These are phyloP conservation scores for Aspergillus heteromorphus DNA, from an alignment of 495 filamentous ascomycete species.

Conservation along the genomic window DNA sequence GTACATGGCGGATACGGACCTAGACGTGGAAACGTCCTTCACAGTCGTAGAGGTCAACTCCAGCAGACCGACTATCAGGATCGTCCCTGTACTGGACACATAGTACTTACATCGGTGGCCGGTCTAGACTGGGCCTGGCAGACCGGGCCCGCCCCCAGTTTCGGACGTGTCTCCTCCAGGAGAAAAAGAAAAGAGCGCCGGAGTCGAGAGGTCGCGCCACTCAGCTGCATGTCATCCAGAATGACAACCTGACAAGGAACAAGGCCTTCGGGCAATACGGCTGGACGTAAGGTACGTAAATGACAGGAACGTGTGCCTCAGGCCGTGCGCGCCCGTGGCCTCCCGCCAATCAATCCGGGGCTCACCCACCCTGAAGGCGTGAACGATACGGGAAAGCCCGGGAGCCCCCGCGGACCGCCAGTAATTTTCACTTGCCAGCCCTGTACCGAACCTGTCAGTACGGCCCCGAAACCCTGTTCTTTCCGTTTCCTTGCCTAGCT, in stretches of 20 bases:
- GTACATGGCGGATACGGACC: too few relatives aligned
- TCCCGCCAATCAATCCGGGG: slow-evolving; percentile 16
- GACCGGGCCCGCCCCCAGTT: not conserved
- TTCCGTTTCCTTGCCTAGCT: slow-evolving; percentile 15
- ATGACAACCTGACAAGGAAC: too few relatives aligned
- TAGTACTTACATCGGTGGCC: not conserved
- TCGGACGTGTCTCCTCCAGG: not conserved
- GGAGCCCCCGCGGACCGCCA: slow-evolving; percentile 23
- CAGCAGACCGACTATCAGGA: not conserved
- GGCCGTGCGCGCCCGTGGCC: slow-evolving; percentile 6
- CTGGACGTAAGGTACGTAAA: not conserved
- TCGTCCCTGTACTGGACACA: too few relatives aligned
- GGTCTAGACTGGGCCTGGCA: not conserved
- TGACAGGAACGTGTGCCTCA: slow-evolving; percentile 12
- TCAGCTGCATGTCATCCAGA: slow-evolving; percentile 9
- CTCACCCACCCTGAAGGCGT: slow-evolving; percentile 35
- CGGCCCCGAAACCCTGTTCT: not conserved
- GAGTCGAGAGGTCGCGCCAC: not conserved
- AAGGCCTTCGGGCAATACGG: not conserved
- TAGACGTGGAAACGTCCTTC: too few relatives aligned
- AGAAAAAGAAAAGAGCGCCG: not conserved
- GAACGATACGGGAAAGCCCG: slow-evolving; percentile 43
- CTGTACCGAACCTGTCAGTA: not conserved
- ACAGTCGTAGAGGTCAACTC: too few relatives aligned
- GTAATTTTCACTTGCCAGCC: slow-evolving; percentile 18